phyloP scores from a whole-genome alignment of 2,329 filamentous ascomycete genomes.

The Alternaria infectoria region DNA sequence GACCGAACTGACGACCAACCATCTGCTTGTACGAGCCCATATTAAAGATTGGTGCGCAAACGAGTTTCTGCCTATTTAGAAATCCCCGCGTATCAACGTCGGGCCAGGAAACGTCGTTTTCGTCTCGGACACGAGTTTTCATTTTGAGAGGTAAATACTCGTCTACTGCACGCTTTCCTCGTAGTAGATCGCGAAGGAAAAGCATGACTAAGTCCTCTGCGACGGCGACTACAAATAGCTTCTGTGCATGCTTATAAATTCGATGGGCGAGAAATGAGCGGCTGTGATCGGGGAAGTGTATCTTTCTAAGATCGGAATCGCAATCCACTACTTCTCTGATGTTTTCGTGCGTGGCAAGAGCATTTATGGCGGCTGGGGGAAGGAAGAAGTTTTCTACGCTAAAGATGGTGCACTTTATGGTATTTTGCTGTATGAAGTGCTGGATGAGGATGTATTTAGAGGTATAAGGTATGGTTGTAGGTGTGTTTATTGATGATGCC shows the following conservation, averaged over 20 bases:
- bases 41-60: neutral
- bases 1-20: neutral
- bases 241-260: neutral
- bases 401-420: neutral
- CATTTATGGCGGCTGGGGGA: neutral
- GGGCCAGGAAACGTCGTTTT: neutral
- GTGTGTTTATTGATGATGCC: neutral
- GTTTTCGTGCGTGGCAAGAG: neutral
- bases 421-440: neutral
- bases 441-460: neutral
- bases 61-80: neutral
- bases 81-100: neutral
- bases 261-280: neutral
- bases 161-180: neutral
- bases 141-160: neutral
- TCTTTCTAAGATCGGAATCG: neutral
- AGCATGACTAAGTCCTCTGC: neutral
- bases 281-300: neutral
- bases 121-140: neutral
- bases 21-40: neutral
- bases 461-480: neutral
- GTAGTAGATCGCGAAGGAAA: neutral
- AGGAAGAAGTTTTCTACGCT: neutral
- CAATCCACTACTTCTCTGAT: neutral
- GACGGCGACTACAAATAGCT: neutral